Base-by-base conservation (phyloP, 768 basidiomycete genomes). In the Lyophyllum atratum region DNA sequence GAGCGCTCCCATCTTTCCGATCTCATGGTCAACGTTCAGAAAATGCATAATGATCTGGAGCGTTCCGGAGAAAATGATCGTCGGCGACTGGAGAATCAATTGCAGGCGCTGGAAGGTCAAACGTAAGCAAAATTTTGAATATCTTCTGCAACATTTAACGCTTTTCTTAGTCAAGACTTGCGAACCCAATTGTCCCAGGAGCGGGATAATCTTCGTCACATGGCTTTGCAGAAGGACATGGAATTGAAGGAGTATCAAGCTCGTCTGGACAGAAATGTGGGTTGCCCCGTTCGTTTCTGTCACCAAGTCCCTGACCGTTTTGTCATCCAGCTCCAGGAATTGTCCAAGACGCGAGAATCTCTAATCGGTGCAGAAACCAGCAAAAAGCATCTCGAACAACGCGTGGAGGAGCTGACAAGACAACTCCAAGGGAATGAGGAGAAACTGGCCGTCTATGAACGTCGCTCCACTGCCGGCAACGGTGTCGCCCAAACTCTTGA, bases 41-140 rank as follows among this genome's bases (percentile, higher is more conserved):
- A 84, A 66, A 93, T 97, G 85, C 92, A 93, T 64, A 85, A 84
- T 54, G 95, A 97, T 63, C 78, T 92, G 7, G 93, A 95, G 67
- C 82, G 86, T 49, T 89, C 90, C 0, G 85, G 88, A 6, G 86
- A 89, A 67, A 95, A 92, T 56, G 92, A 95, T 63, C 83, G 92
- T 19, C 78, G 85, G 14, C 84, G 93, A 8, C 74, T 95, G 31
- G 94, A 97, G 71, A 85, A 78, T 54, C 88, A 93, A 64, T 72
- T 93, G 40, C 85, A 91, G 62, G 80, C 88, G 72, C 72, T 94
- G 52, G 91, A 95, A 67, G 76, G 76, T 39, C 94, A 96, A 66
- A 83, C 81, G 92, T 96, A 65, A 55, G 84, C 76, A 19, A 10
- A 9, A 2, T 10, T 49, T 56, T 10, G 44, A n/a, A n/a, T 54